Evolutionary conservation across 2,329 filamentous ascomycete genomes (phyloP), one percentile per base, ranked within the genome.

Genomic region (Phialemoniopsis sp.): DNA sequence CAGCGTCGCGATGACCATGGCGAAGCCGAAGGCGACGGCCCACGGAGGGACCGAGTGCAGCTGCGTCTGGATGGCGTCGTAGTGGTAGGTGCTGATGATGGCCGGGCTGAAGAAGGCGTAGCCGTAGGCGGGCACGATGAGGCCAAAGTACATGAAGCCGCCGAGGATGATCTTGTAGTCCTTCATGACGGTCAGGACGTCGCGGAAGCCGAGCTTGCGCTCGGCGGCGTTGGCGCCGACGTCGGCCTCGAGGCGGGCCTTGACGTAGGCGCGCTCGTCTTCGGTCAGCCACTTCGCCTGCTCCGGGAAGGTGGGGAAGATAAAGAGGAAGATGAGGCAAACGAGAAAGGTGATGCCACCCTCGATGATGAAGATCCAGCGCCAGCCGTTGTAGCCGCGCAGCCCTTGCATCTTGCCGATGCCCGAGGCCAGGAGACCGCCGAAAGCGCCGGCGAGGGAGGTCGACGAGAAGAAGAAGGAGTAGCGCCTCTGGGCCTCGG

Each of bases 391-490:
- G 53, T 90, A 93, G 16, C 78, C 80, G 8, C 69, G 63, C 10
- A 86, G 47, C 4, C 77, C 76, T 47, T 89, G 77, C 87, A 95
- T 90, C 54, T 93, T 87, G n/a, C 87, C 87, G 46, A 96, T 94
- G 0, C 84, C 90, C 2, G 81, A 84, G 1, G 90, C 90, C 5
- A 96, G 72, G 2, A 96, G 73, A 3, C 89, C 89, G 32, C 88
- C 89, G 52, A 95, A 96, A 0, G 89, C 87, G 26, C 87, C 87
- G 2, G 87, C 87, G 4, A 91, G 68, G 0, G 83, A 86, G 1
- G 87, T 90, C 19, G 76, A 87, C 54, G 78, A 82, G 70, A 97
- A 97, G 72, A 97, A 97, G 70, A 97, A 90, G 13, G 83, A 87
- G 65, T 90, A 96, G 21, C 93, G 82, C 54, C 89, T 88, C 63